Evolutionary conservation across 257 asterid genomes (phyloP).

Genomic region (Solanum clarkiae): DNA sequence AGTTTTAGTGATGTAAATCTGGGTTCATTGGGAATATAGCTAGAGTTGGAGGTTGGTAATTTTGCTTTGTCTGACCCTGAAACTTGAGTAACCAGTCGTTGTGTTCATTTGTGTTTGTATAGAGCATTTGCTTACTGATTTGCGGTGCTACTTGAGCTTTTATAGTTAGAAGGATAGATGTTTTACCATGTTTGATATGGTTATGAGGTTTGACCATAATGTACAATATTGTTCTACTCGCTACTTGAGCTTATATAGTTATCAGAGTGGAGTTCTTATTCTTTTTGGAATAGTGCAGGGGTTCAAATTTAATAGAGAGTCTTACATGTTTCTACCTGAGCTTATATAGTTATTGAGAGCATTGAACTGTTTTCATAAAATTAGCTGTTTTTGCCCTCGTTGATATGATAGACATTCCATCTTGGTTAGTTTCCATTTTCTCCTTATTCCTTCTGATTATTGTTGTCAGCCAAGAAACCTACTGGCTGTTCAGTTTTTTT

Average conservation of each 20-base stretch:
- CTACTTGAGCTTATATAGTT: not conserved
- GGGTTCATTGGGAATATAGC: not conserved
- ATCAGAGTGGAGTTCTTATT: not conserved
- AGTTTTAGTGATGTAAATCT: not conserved
- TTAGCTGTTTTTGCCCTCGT: not conserved
- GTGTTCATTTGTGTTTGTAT: not conserved
- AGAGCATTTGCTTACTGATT: not conserved
- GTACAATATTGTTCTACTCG: not conserved
- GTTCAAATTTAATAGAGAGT: not conserved
- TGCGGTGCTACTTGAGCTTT: not conserved
- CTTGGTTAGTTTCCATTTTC: not conserved
- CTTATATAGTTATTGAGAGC: not conserved
- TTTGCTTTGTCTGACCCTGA: not conserved
- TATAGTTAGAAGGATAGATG: not conserved
- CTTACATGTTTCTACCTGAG: not conserved
- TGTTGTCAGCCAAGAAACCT: not conserved
- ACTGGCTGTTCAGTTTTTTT: not conserved
- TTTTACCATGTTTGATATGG: not conserved
- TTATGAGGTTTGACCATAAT: not conserved
- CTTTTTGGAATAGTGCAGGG: not conserved
- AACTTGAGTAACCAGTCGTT: not conserved
- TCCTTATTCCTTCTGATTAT: not conserved
- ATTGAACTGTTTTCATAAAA: not conserved
- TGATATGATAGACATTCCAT: not conserved
- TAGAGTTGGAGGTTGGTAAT: not conserved